Conservation (phyloP, 345 rosid species). For the Abelmoschus esculentus region DNA sequence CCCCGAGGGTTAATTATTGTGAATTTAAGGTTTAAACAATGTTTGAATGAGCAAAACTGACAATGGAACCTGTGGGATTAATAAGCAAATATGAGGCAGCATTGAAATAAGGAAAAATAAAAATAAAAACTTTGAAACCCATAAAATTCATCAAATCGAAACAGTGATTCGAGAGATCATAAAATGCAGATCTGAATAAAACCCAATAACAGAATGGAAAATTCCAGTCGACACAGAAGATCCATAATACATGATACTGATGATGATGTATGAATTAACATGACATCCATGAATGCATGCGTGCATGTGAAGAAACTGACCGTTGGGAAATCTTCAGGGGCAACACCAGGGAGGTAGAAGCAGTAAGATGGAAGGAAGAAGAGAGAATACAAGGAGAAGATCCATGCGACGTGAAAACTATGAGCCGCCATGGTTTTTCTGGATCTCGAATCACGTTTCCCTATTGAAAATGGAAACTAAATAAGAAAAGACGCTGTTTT, state of each 20-base stretch:
- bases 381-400: constrained; percentile 5
- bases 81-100: too few species aligned
- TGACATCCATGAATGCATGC: neutral
- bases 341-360: constrained; percentile 19
- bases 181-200: constrained; percentile 6
- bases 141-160: too few species aligned
- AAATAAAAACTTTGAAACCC: too few species aligned
- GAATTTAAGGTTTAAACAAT: too few species aligned
- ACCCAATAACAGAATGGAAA: neutral
- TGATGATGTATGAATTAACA: neutral
- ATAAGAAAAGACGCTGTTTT: neutral
- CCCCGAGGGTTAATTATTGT: neutral
- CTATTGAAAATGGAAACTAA: neutral
- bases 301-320: neutral
- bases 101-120: too few species aligned
- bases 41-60: too few species aligned
- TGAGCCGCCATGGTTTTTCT: constrained; percentile 9
- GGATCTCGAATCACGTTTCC: constrained; percentile 1
- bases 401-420: neutral
- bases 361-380: neutral
- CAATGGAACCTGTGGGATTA: too few species aligned
- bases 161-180: constrained; percentile 10
- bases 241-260: neutral
- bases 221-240: neutral
- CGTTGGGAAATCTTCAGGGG: constrained; percentile 16